Percentiles rank a stretch among this genome's conserved stretches.
phyloP scores from a whole-genome alignment of 2,329 filamentous ascomycete genomes.

The Aspergillus sp. region DNA sequence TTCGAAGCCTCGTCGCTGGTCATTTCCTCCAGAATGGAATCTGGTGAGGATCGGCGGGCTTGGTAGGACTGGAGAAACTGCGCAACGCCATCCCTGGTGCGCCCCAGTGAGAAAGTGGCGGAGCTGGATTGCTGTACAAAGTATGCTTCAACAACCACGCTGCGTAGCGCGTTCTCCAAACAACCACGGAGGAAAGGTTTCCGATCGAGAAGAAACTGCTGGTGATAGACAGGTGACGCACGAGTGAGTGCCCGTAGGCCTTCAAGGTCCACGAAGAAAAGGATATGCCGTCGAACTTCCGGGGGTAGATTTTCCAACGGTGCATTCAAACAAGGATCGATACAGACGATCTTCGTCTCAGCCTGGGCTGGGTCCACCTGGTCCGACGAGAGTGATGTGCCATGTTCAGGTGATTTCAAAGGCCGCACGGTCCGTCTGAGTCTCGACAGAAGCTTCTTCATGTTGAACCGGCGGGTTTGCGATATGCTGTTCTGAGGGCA shows the following conservation, averaged over 20 bases:
- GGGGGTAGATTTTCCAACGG: conserved; percentile 16
- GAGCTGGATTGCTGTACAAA: conserved; percentile 5
- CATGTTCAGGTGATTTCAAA: too few species aligned
- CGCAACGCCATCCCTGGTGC: background rate
- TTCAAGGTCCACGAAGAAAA: conserved; percentile 16
- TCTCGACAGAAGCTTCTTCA: too few species aligned
- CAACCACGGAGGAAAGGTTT: conserved; percentile 16
- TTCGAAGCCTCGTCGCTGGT: conserved; percentile 2
- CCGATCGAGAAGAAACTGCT: conserved; percentile 24
- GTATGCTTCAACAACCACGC: conserved; percentile 12
- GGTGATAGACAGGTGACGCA: conserved; percentile 25
- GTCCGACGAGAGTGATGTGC: too few species aligned
- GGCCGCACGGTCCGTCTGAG: too few species aligned
- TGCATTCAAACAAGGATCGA: background rate
- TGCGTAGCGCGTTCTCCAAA: conserved; percentile 17
- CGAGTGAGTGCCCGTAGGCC: conserved; percentile 20
- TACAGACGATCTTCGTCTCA: too few species aligned
- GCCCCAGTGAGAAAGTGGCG: background rate
- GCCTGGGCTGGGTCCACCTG: too few species aligned
- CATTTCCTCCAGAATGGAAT: background rate
- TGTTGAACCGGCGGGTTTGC: too few species aligned
- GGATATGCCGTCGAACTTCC: conserved; percentile 23
- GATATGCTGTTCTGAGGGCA: too few species aligned
- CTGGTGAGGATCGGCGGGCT: background rate
- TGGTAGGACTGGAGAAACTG: conserved; percentile 1